Base-by-base conservation (phyloP, 2,329 filamentous ascomycete species). In the Colletotrichum kahawae region DNA sequence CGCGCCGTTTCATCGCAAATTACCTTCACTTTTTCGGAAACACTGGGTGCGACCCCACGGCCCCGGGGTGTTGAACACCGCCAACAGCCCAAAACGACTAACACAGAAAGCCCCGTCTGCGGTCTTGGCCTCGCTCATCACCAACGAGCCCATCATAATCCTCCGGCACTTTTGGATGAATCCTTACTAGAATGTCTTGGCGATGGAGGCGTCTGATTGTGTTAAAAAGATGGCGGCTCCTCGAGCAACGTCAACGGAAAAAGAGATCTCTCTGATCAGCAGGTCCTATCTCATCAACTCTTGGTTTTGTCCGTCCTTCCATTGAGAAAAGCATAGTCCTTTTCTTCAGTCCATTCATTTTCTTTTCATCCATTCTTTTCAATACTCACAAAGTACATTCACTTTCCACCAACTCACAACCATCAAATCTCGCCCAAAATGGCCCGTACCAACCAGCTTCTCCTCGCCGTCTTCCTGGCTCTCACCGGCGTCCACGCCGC, bases 401-500 rank as follows among this genome's bases (percentile, higher is more conserved):
- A 24, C n/a, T 43, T 21, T 43, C 34, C 54, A 57, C 48, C 48
- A 54, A 27, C 9, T 14, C 18, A 13, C 29, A 10, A 16, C 59
- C 31, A 33, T 31, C 24, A 36, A 13, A 62, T 1, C 4, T 34
- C 31, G 60, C 21, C 67, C 54, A 63, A 72, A 51, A 75, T 75
- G 72, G 63, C 72, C 38, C 33, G 68, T 21, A 31, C 69, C 18
- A 67, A 59, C 56, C 68, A 64, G 36, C 63, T 73, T 59, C 66
- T 75, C 54, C 56, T 75, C 62, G 48, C 69, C n/a, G 29, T 72
- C 56, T 63, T 75, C 62, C 63, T 67, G 27, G 67, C 57, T 59
- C 27, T 71, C 48, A 48, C 63, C 62, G 56, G 72, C 43, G 43
- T 56, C 33, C n/a, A 63, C n/a, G 72, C 72, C 36, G 72, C 72